Evolutionary conservation across 1,139 yeast genomes (phyloP).

Genomic region (Diutina pseudorugosa): DNA sequence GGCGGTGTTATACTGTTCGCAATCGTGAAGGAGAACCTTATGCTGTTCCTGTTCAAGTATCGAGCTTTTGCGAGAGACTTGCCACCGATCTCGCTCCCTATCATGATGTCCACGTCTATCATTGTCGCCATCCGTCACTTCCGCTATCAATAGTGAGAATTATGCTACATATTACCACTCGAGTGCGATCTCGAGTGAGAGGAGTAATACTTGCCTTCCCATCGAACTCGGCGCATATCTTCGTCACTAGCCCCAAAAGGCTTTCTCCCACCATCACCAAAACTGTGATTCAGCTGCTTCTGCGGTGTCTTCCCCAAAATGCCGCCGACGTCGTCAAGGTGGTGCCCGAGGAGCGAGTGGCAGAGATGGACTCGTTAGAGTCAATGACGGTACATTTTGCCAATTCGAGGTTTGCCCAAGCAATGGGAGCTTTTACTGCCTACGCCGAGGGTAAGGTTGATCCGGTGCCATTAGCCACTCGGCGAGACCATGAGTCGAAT

Average conservation of each 20-base stretch:
- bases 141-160: constrained; percentile 52
- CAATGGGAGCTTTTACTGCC: constrained; percentile 58
- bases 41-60: constrained; percentile 25
- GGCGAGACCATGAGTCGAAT: constrained; percentile 7
- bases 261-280: neutral
- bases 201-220: constrained; percentile 63
- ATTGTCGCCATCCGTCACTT: constrained; percentile 52
- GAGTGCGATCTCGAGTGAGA: constrained; percentile 6
- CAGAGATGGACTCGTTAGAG: constrained; percentile 32
- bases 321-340: constrained; percentile 15
- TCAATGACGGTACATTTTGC: constrained; percentile 49
- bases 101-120: constrained; percentile 42
- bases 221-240: constrained; percentile 49
- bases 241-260: constrained; percentile 15
- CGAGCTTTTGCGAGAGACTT: constrained; percentile 13
- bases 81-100: neutral
- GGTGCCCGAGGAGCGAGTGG: neutral
- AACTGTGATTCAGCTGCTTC: constrained; percentile 9
- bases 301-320: constrained; percentile 35
- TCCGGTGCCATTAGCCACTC: constrained; percentile 36
- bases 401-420: constrained; percentile 41
- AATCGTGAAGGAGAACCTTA: constrained; percentile 18
- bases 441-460: constrained; percentile 60
- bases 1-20: constrained; percentile 48
- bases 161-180: constrained; percentile 36